Conservation (phyloP, 495 filamentous ascomycete species). For the Tricharina praecox region DNA sequence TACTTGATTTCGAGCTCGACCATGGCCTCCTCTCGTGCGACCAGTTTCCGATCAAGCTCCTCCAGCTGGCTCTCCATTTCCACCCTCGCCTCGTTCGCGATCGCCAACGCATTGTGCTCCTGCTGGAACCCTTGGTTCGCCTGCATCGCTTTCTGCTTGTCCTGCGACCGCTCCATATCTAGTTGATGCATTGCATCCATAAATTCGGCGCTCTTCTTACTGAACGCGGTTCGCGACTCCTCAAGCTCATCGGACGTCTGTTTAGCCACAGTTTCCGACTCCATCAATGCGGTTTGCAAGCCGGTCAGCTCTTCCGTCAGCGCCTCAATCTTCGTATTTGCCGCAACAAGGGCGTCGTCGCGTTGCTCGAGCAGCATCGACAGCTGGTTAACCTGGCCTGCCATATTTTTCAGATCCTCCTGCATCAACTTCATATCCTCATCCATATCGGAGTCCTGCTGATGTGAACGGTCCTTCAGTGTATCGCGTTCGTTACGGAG, state of each 20-base stretch:
- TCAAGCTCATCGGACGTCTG: conserved; percentile 1
- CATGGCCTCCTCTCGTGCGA: conserved; percentile 34
- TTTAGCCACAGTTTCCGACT: conserved; percentile 10
- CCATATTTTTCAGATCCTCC: conserved; percentile 61
- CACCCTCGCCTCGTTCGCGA: conserved; percentile 42
- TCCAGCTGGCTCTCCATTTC: conserved; percentile 35
- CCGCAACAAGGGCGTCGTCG: conserved; percentile 15
- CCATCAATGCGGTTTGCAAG: conserved; percentile 30
- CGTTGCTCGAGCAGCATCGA: conserved; percentile 17
- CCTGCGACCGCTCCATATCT: conserved; percentile 31
- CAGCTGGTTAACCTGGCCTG: conserved; percentile 15
- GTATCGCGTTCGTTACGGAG: conserved; percentile 3
- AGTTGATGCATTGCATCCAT: conserved; percentile 33
- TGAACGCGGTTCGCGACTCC: conserved; percentile 4
- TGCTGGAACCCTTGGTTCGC: conserved; percentile 18
- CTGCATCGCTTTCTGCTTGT: conserved; percentile 27
- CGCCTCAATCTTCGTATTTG: conserved; percentile 13
- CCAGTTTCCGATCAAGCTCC: conserved; percentile 37
- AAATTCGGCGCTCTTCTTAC: conserved; percentile 30
- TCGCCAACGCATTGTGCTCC: conserved; percentile 25
- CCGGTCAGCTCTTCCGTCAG: conserved; percentile 17
- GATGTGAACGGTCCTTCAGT: conserved; percentile 24
- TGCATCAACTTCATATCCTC: conserved; percentile 76
- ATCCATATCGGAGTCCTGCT: conserved; percentile 69
- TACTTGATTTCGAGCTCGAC: conserved; percentile 34